Percentiles rank a stretch among this genome's conserved stretches.
These are phyloP conservation scores for Kluyveromyces nonfermentans DNA, from an alignment of 805 yeast species.

Conservation along the genomic window DNA sequence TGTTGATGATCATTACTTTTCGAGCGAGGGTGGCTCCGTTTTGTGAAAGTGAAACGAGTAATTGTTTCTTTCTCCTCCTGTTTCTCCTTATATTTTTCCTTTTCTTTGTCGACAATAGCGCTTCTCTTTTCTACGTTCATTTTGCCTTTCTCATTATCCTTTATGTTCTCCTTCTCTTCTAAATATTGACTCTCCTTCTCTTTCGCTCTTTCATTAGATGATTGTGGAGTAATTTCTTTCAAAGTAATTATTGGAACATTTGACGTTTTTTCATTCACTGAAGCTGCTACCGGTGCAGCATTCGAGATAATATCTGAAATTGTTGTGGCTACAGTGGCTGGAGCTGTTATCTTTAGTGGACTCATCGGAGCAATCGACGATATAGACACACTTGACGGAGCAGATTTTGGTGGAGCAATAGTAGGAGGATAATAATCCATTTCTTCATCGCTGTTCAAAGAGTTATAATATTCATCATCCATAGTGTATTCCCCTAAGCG, in stretches of 20 bases:
- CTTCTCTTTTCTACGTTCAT: too few species aligned
- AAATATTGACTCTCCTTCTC: constrained; percentile 12
- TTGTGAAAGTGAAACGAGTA: constrained; percentile 24
- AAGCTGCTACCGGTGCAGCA: constrained; percentile 4
- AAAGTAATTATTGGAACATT: constrained; percentile 3
- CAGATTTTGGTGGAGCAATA: constrained; percentile 8
- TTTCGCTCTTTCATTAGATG: constrained; percentile 6
- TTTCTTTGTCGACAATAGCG: too few species aligned
- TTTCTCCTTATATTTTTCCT: too few species aligned
- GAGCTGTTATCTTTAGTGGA: constrained; percentile 12
- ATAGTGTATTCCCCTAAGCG: constrained; percentile 63
- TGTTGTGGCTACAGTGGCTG: constrained; percentile 26
- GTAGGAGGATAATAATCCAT: constrained; percentile 4
- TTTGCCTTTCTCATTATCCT: too few species aligned
- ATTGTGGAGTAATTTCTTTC: constrained; percentile 7
- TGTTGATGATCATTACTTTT: constrained; percentile 8
- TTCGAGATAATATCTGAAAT: constrained; percentile 10
- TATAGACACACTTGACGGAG: constrained; percentile 5
- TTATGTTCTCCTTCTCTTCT: too few species aligned
- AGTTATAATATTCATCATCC: constrained; percentile 58
- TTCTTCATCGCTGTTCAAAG: constrained; percentile 35
- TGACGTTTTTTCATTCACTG: not conserved
- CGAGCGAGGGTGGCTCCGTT: constrained; percentile 17
- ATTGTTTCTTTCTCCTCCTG: constrained; percentile 14
- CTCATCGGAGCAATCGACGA: constrained; percentile 4